A percentile compares a stretch with the other conserved stretches of the same genome.
These are phyloP conservation scores for Solanum hybrid DNA, from an alignment of 305 asterid species.

Conservation along the genomic window DNA sequence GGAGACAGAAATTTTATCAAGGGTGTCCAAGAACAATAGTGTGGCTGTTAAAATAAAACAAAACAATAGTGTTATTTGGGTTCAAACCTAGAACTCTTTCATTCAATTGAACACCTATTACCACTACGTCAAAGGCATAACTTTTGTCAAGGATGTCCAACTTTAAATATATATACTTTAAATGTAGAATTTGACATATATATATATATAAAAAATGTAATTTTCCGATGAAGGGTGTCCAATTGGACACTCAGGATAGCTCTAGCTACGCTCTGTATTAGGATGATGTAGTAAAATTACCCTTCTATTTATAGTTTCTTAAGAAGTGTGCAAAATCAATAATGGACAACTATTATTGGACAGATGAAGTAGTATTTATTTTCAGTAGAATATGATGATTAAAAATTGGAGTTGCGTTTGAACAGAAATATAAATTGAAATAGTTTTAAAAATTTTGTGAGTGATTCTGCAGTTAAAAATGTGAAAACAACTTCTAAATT, in stretches of 20 bases:
- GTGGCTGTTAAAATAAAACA: too few species aligned
- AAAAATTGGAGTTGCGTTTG: neutral
- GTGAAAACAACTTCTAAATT: neutral
- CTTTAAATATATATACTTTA: neutral
- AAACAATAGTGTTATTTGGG: neutral
- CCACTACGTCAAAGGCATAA: neutral
- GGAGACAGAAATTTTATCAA: too few species aligned
- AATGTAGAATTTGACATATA: neutral
- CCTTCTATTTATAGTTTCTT: too few species aligned
- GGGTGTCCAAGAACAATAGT: too few species aligned
- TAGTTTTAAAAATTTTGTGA: neutral
- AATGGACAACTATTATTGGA: too few species aligned
- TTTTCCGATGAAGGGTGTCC: too few species aligned
- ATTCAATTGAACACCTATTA: neutral
- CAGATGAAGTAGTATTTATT: neutral
- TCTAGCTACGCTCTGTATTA: neutral
- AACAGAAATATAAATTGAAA: neutral
- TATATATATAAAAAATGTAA: too few species aligned
- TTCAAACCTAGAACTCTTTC: neutral
- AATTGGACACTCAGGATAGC: neutral
- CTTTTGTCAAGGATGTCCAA: neutral
- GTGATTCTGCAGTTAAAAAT: neutral
- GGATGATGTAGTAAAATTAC: neutral
- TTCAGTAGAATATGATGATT: neutral
- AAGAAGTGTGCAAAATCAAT: neutral